Evolutionary conservation across 192 early-diverging fungal genomes (phyloP), one percentile per base, ranked within the genome.

Genomic region (Coemansia sp.): DNA sequence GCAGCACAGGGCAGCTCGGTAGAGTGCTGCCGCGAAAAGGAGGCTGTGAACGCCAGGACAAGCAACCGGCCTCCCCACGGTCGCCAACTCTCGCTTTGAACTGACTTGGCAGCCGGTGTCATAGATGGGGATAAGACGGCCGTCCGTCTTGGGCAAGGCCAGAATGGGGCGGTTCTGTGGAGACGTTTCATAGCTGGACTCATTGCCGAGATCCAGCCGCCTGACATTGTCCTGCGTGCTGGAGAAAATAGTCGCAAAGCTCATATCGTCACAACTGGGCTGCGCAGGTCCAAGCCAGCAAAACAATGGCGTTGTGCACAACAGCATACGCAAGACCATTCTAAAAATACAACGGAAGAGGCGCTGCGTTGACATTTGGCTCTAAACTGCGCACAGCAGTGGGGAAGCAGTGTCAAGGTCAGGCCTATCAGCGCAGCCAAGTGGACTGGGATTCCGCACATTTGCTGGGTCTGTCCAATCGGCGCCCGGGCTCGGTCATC

Each of bases 281-380:
- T 49, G 48, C 48, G 48, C 48, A 49, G 19, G 19, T 6, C 48
- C 48, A 49, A 6, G n/a, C 48, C n/a, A 19, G 48, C 17, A 49
- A 49, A 17, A 49, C 48, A 49, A 49, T 49, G 48, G 48, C 48
- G 48, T 19, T n/a, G 48, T 21, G 48, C 48, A 49, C 48, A 49
- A 49, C 48, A 4, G 19, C 48, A 8, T 17, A 49, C 48, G 48
- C 48, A 49, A 49, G 48, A 49, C 48, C 48, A 21, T 49, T 23
- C 52, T 54, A 54, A 54, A 54, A 54, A 54, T 54, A 54, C 52
- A 26, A 25, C 52, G 7, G 26, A 29, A 54, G 16, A 49, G 48
- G 48, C 48, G 41, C 41, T 4, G 41, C 3, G 41, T 45, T 16
- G 41, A 45, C 41, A 19, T 49, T 19, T 21, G 48, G 48, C 48